phyloP scores from a whole-genome alignment of 306 rosid species.

The Cotoneaster glaucophyllus region DNA sequence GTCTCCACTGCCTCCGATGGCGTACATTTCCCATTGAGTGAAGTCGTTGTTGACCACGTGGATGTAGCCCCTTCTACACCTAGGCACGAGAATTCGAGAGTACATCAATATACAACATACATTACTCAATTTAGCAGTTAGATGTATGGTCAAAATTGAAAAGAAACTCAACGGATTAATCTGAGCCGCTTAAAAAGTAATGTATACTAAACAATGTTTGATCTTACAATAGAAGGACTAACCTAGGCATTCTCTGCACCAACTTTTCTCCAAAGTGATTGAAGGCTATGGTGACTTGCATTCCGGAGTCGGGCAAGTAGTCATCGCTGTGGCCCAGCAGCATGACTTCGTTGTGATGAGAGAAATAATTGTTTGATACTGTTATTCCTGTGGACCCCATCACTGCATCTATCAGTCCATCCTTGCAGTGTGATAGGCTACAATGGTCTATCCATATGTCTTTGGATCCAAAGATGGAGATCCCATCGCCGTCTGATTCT shows the following conservation, averaged over 20 bases:
- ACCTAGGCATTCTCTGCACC: constrained; percentile 84
- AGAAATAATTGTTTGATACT: constrained; percentile 70
- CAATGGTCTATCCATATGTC: constrained; percentile 92
- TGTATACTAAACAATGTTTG: too few species aligned
- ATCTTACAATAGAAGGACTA: too few species aligned
- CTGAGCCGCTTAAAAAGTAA: too few species aligned
- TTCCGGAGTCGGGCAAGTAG: constrained; percentile 57
- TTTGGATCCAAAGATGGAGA: constrained; percentile 59
- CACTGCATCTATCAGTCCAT: constrained; percentile 72
- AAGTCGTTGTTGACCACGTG: constrained; percentile 85
- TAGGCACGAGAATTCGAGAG: too few species aligned
- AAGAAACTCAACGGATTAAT: too few species aligned
- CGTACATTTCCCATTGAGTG: constrained; percentile 89
- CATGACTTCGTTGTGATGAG: constrained; percentile 89
- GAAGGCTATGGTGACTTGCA: constrained; percentile 91
- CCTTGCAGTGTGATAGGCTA: constrained; percentile 72
- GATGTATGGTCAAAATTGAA: too few species aligned
- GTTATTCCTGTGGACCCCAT: constrained; percentile 94
- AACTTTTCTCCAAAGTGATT: constrained; percentile 75
- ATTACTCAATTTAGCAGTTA: too few species aligned
- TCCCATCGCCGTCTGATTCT: constrained; percentile 81
- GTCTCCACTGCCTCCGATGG: constrained; percentile 74
- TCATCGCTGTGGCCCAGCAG: constrained; percentile 74
- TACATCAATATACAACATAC: too few species aligned
- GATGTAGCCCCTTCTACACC: constrained; percentile 68